A percentile compares a stretch with the other conserved stretches of the same genome.
phyloP scores from a whole-genome alignment of 1,139 yeast genomes.

The Protomyces pachydermus region DNA sequence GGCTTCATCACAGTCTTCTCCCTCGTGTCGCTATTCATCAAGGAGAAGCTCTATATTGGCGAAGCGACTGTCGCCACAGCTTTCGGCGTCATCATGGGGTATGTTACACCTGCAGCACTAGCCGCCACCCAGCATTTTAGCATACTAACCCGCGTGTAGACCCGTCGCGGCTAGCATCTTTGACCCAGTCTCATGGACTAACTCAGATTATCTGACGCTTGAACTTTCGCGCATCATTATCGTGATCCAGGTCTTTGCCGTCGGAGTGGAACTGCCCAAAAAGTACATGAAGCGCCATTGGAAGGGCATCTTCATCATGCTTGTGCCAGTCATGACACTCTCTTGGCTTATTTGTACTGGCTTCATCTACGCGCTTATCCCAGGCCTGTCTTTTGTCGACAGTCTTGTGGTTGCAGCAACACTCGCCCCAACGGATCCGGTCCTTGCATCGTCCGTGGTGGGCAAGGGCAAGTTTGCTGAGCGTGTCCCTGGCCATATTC shows the following conservation, averaged over 20 bases:
- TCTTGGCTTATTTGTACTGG: slow-evolving; percentile 90
- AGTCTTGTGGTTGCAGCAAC: slow-evolving; percentile 84
- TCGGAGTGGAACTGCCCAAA: slow-evolving; percentile 91
- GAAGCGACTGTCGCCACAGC: slow-evolving; percentile 91
- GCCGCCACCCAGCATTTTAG: slow-evolving; percentile 38
- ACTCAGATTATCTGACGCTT: slow-evolving; percentile 75
- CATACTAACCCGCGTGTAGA: neutral
- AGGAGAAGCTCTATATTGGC: slow-evolving; percentile 84
- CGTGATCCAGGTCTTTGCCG: slow-evolving; percentile 93
- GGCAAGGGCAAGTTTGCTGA: slow-evolving; percentile 97
- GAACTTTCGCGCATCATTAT: slow-evolving; percentile 84
- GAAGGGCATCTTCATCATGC: slow-evolving; percentile 69
- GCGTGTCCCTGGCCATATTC: slow-evolving; percentile 92
- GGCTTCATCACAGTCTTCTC: slow-evolving; percentile 84
- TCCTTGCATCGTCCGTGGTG: slow-evolving; percentile 94
- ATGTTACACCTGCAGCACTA: slow-evolving; percentile 49
- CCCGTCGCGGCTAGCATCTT: slow-evolving; percentile 52
- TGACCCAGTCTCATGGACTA: slow-evolving; percentile 85
- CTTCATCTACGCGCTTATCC: slow-evolving; percentile 78
- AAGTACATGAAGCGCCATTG: slow-evolving; percentile 90
- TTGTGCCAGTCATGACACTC: slow-evolving; percentile 87
- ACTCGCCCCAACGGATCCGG: slow-evolving; percentile 96
- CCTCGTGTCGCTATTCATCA: slow-evolving; percentile 80
- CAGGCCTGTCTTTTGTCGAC: slow-evolving; percentile 70
- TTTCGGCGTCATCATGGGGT: slow-evolving; percentile 88